A percentile compares a stretch with the other conserved stretches of the same genome.
These are phyloP conservation scores for Chaetoceros muelleri DNA, from an alignment of 108 stramenopile genomes.

Conservation along the genomic window DNA sequence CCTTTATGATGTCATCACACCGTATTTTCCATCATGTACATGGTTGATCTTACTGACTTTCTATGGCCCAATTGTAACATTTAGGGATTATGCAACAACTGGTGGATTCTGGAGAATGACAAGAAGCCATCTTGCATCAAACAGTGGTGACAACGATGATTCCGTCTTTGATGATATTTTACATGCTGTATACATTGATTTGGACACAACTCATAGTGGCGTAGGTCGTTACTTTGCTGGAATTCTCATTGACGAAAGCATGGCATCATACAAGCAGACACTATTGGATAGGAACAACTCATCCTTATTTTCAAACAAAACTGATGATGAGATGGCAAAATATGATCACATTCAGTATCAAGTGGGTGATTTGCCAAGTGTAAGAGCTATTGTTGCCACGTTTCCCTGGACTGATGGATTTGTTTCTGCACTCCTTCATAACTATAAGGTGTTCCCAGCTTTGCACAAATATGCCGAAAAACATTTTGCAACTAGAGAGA, in stretches of 20 bases:
- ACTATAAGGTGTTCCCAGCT: slow-evolving; percentile 65
- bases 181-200: slow-evolving; percentile 30
- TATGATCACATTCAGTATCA: slow-evolving; percentile 20
- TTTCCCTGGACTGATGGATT: slow-evolving; percentile 65
- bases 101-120: slow-evolving; percentile 16
- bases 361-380: slow-evolving; percentile 36
- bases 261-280: slow-evolving; percentile 11
- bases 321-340: background rate
- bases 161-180: slow-evolving; percentile 16
- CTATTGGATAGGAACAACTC: slow-evolving; percentile 25
- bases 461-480: slow-evolving; percentile 42
- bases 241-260: slow-evolving; percentile 15
- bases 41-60: too few species aligned
- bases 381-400: slow-evolving; percentile 35
- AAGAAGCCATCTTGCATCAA: slow-evolving; percentile 21
- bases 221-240: slow-evolving; percentile 48
- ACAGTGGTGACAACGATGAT: slow-evolving; percentile 5
- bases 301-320: background rate
- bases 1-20: too few species aligned
- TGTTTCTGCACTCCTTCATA: slow-evolving; percentile 45
- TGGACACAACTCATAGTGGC: slow-evolving; percentile 26
- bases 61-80: background rate
- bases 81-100: slow-evolving; percentile 56
- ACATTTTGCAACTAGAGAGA: slow-evolving; percentile 16
- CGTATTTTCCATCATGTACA: too few species aligned